Evolutionary conservation across 257 asterid genomes (phyloP).

Genomic region (Rubia yunnanensis): DNA sequence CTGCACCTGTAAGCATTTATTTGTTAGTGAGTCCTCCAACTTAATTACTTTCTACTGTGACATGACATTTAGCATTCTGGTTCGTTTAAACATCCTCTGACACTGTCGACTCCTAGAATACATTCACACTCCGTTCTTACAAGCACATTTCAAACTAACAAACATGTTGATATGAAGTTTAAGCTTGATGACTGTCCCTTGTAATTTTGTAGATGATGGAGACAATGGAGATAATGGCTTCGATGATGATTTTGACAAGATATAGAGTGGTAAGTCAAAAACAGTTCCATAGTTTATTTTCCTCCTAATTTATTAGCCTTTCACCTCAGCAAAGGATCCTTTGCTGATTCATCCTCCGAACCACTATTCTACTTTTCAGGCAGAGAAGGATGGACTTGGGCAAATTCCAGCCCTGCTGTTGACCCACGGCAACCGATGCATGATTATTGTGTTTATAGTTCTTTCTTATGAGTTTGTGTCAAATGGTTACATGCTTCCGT

Average conservation of each 20-base stretch:
- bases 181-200: conserved; percentile 1
- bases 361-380: neutral
- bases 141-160: neutral
- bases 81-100: neutral
- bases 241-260: conserved; percentile 79
- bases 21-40: neutral
- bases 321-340: neutral
- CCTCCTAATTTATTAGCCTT: neutral
- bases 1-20: neutral
- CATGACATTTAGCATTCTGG: neutral
- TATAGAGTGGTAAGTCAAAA: conserved; percentile 46
- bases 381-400: neutral
- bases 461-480: neutral
- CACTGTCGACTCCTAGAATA: neutral
- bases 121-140: neutral
- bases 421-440: neutral
- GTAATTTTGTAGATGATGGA: conserved; percentile 49
- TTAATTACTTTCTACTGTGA: neutral
- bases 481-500: no score
- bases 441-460: neutral
- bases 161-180: neutral
- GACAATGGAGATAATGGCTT: conserved; percentile 59
- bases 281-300: neutral
- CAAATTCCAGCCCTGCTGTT: neutral
- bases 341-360: neutral